Percentiles rank a stretch among this genome's conserved stretches.
These are phyloP conservation scores for Penicillium sp. DNA, from an alignment of 2,329 filamentous ascomycete genomes.

Conservation along the genomic window DNA sequence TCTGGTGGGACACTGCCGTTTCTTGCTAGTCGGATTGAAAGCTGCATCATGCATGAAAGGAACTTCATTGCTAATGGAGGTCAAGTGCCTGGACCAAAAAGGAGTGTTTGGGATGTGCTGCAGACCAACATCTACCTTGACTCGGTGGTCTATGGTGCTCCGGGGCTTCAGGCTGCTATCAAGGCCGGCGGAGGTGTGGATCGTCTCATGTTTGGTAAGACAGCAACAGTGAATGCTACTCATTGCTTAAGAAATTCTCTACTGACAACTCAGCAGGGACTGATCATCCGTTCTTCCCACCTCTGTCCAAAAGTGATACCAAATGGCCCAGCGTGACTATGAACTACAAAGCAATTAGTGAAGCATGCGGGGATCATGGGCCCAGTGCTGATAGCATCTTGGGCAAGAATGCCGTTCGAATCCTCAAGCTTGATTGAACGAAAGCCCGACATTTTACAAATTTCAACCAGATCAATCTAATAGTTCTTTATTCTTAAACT, in stretches of 20 bases:
- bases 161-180: constrained; percentile 65
- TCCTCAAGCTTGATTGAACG: constrained; percentile 22
- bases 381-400: constrained; percentile 34
- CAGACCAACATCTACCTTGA: constrained; percentile 79
- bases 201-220: constrained; percentile 40
- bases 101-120: constrained; percentile 58
- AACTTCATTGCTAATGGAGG: constrained; percentile 62
- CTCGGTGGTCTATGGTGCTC: constrained; percentile 53
- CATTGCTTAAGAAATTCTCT: not conserved
- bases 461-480: not conserved
- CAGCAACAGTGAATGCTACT: too few relatives aligned
- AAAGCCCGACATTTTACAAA: too few relatives aligned
- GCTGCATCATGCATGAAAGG: constrained; percentile 76
- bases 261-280: constrained; percentile 27
- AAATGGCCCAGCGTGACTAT: constrained; percentile 46
- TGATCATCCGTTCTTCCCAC: constrained; percentile 45
- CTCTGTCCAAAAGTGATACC: constrained; percentile 31
- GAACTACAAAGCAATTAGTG: constrained; percentile 43
- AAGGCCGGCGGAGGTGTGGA: constrained; percentile 54
- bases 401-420: constrained; percentile 42
- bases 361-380: constrained; percentile 30
- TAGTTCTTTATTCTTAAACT: too few relatives aligned
- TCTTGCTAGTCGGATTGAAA: constrained; percentile 80
- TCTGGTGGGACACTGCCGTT: constrained; percentile 86
- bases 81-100: constrained; percentile 54